phyloP scores from a whole-genome alignment of 169 alveolate genomes.

The Miamiensis avidus region DNA sequence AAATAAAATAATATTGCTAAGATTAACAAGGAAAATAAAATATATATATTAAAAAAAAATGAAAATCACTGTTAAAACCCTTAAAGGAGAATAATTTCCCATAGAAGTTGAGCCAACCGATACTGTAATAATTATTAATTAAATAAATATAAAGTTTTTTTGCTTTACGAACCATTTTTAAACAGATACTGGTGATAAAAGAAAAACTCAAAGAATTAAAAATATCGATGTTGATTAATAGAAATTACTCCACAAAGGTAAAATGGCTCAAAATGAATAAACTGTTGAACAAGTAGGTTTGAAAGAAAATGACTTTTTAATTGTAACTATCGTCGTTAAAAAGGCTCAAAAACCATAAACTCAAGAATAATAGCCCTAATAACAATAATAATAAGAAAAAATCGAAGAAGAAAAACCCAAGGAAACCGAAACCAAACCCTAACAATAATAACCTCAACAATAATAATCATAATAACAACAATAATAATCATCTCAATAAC shows the following conservation, averaged over 20 bases:
- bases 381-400: background rate
- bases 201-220: background rate
- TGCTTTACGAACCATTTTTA: too few relatives aligned
- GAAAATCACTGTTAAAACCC: background rate
- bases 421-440: background rate
- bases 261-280: constrained; percentile 49
- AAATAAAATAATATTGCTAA: too few relatives aligned
- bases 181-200: background rate
- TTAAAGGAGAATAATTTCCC: background rate
- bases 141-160: too few relatives aligned
- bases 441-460: constrained; percentile 15
- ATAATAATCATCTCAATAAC: constrained; percentile 21
- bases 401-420: background rate
- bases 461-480: constrained; percentile 3
- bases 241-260: constrained; percentile 67
- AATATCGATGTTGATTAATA: constrained; percentile 24
- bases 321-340: constrained; percentile 55
- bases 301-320: constrained; percentile 65
- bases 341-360: constrained; percentile 33
- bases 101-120: background rate
- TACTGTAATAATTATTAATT: background rate
- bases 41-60: too few relatives aligned
- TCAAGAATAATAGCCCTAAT: constrained; percentile 8
- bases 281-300: constrained; percentile 49
- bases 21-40: too few relatives aligned